Conservation (phyloP, 176 grass and related monocot species). For the Tuctoria greenei region DNA sequence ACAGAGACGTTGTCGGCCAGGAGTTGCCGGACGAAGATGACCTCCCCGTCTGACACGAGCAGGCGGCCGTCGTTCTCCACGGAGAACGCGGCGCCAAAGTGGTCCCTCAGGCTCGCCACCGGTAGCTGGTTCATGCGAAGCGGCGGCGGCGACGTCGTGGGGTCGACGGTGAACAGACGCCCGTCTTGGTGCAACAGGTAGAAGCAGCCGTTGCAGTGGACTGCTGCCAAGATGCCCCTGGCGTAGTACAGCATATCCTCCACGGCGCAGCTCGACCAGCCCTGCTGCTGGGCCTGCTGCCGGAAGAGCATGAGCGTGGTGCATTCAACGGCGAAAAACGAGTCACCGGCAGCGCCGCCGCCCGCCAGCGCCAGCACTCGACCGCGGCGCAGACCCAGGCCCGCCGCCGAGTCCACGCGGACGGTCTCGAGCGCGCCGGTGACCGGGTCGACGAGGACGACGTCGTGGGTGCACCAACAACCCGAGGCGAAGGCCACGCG, state of each 20-base stretch:
- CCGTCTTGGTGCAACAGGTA: not conserved
- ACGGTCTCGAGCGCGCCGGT: not conserved
- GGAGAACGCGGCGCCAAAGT: not conserved
- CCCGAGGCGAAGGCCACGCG: not conserved
- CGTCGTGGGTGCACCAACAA: not conserved
- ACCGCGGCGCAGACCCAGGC: not conserved
- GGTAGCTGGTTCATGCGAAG: not conserved
- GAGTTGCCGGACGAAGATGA: not conserved
- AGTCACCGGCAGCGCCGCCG: not conserved
- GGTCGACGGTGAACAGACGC: not conserved
- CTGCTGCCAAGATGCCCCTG: not conserved
- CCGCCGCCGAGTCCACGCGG: not conserved
- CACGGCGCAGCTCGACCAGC: not conserved
- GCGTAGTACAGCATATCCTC: accelerated
- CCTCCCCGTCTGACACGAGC: not conserved
- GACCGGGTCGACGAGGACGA: not conserved
- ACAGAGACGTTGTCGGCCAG: too few relatives aligned
- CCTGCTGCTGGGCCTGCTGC: too few relatives aligned
- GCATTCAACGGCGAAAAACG: not conserved
- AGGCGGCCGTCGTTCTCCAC: not conserved
- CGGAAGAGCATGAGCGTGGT: not conserved
- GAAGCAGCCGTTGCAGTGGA: not conserved
- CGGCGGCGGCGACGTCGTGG: not conserved
- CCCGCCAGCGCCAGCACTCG: not conserved
- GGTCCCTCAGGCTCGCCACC: not conserved